Evolutionary conservation across 2,329 filamentous ascomycete species (phyloP), one percentile per base, ranked within the genome.

Genomic region (Epichloe brachyelytri): DNA sequence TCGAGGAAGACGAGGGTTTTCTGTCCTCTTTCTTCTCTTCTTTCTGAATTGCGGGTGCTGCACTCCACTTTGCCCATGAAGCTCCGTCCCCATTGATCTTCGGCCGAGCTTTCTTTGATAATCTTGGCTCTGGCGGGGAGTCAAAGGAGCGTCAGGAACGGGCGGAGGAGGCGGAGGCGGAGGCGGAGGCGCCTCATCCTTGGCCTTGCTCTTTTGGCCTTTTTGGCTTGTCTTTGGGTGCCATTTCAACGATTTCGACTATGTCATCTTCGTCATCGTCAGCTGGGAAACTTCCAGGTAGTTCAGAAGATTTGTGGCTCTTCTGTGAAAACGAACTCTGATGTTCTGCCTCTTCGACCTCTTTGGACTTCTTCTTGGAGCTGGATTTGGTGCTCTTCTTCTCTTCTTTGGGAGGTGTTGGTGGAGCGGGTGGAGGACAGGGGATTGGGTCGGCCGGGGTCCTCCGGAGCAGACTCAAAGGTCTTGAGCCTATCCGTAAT

Each of bases 51-150:
- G 78, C 55, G 14, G 52, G 71, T 20, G 80, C 75, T 15, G 80
- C 76, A 17, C 78, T 79, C 85, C 85, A 91, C 64, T 82, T 80
- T 37, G 82, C 84, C 88, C 88, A 93, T 33, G 85, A 81, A 12
- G 78, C 73, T 37, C 75, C 75, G 53, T 85, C 83, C 52, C 87
- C 85, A 58, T 81, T 86, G 56, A 89, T 79, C 61, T 84, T 88
- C 30, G 85, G 71, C 14, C 88, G 84, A 56, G 94, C 86, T 63
- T 85, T 94, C 68, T 81, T 87, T 3, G 74, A 74, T 4, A 77
- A 79, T 54, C 74, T 80, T 12, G 75, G 69, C 48, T 82, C 79
- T 15, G 78, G 69, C 4, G 75, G 72, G 76, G 74, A 7, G 74
- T 71, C 45, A 71, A 63, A 34, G 74, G 73, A 40, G 66, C 68